Evolutionary conservation across 257 asterid species (phyloP), one percentile per base, ranked within the genome.

Genomic region (Solanum verrucosum): DNA sequence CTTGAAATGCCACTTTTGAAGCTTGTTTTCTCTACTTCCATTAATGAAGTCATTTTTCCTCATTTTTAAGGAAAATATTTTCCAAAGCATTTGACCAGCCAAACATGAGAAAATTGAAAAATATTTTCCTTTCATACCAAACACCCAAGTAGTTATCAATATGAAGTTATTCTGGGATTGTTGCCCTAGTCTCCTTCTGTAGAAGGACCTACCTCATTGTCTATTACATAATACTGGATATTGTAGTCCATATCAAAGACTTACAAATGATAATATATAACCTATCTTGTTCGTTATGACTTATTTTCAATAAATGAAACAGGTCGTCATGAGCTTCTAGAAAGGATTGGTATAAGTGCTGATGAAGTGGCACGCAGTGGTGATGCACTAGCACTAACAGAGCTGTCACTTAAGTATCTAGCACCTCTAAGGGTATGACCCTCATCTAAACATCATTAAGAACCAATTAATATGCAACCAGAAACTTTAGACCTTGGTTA

Each of bases 321-420:
- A 97, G 99, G 95, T 78, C 98, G 99, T 71, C 99, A 97, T 84
- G 99, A 97, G 90, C 96, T 97, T 87, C 85, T 96, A 86, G 98
- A 94, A 72, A 91, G 91, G 87, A 89, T 95, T 35, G 99, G 98
- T 56, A 12, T 96, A 71, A 91, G 59, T 90, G 98, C 98, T 34
- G 99, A 96, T 91, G 95, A 89, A 85, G 90, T 97, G 90, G 99
- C 99, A 9, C 94, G 95, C 63, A 74, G 46, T 56, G 99, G 99
- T 70, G 91, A 90, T 71, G 93, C 99, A 84, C 88, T 97, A 83
- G 99, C 99, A 46, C 87, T 95, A 44, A 87, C 98, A 68, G 99
- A 97, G 49, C 85, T 97, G 84, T 88, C 96, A 20, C 93, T 97
- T 87, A 97, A 97, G 91, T 97, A 94, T 88, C 92, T 94, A 49